These are phyloP conservation scores for Auriculariales sp. DNA, from an alignment of 768 basidiomycete genomes.

Conservation along the genomic window DNA sequence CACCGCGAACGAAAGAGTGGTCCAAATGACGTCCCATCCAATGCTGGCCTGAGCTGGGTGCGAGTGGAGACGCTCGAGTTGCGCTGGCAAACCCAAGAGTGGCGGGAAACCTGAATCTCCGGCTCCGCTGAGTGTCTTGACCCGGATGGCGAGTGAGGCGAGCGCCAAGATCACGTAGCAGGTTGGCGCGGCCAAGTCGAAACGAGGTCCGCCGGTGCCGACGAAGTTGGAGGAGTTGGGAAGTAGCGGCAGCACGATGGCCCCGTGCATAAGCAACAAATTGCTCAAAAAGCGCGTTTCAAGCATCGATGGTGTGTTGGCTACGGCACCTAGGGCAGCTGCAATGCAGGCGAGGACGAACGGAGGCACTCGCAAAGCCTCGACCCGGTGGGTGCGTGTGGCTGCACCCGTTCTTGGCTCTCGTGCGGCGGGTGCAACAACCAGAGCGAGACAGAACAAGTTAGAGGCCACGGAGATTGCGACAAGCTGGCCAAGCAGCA, in stretches of 20 bases:
- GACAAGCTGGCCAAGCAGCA: slow-evolving; percentile 59
- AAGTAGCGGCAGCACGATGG: slow-evolving; percentile 40
- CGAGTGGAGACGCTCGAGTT: slow-evolving; percentile 22
- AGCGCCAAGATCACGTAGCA: slow-evolving; percentile 25
- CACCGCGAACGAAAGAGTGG: slow-evolving; percentile 24
- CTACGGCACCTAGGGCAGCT: slow-evolving; percentile 30
- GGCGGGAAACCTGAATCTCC: slow-evolving; percentile 12
- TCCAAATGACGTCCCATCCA: slow-evolving; percentile 52
- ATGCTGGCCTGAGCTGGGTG: slow-evolving; percentile 54
- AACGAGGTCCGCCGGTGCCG: background rate
- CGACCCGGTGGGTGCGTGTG: no score
- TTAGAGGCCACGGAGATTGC: slow-evolving; percentile 53
- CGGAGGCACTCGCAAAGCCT: slow-evolving; percentile 11
- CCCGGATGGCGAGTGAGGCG: slow-evolving; percentile 20
- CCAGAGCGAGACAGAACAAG: slow-evolving; percentile 42
- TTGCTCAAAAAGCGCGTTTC: slow-evolving; percentile 37
- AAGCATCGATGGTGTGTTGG: slow-evolving; percentile 27
- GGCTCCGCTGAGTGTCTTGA: slow-evolving; percentile 17
- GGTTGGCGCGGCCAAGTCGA: slow-evolving; percentile 11
- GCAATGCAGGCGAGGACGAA: slow-evolving; percentile 29
- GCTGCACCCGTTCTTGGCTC: no score
- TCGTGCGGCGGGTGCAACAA: slow-evolving; percentile 19
- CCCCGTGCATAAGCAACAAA: slow-evolving; percentile 44
- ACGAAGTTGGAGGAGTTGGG: slow-evolving; percentile 4
- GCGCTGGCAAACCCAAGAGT: slow-evolving; percentile 4